Base-by-base conservation (phyloP, 2,329 filamentous ascomycete species). In the Penicillium oxalicum region DNA sequence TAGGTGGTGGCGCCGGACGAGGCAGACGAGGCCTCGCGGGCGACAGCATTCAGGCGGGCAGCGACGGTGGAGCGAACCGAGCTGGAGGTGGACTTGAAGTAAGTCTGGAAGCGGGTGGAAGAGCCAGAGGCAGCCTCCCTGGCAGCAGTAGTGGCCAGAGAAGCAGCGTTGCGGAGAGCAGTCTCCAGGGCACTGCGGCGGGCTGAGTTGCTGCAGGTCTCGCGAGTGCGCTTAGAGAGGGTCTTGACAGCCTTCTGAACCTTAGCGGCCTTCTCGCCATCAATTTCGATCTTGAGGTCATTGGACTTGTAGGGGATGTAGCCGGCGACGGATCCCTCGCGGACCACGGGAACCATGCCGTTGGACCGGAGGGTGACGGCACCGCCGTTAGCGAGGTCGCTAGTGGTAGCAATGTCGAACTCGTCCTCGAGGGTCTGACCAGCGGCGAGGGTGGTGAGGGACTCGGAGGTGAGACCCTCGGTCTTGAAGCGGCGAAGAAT, bases 61-160 rank as follows among this genome's bases (percentile, higher is more conserved):
- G 78, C 71, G 5, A 85, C 80, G 1, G 69, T 73, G 44, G 63
- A 71, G 36, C 77, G 75, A 8, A 71, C 72, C 3, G 66, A 52
- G n/a, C 65, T 53, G 9, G 69, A 66, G 27, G 76, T 77, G 0
- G 76, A 77, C 69, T 83, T 84, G 76, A 86, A 87, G 73, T 83
- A 86, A 60, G 83, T 59, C 0, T 27, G 32, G 52, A 65, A 63
- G 28, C 60, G 58, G 9, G 54, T 25, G 6, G 56, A 41, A 0
- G 73, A 77, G 1, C 71, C 63, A 2, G 77, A 77, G 1, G 66
- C 61, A 0, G 78, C 74, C 8, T 83, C 82, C 3, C 70, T 65
- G 2, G 67, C 69, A 1, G 83, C 81, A 4, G 84, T 70, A 12
- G 65, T 69, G 5, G 72, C 57, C 12, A 66, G 52, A 1, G 44